Evolutionary conservation across 345 rosid genomes (phyloP), one percentile per base, ranked within the genome.

Genomic region (Salix purpurea): DNA sequence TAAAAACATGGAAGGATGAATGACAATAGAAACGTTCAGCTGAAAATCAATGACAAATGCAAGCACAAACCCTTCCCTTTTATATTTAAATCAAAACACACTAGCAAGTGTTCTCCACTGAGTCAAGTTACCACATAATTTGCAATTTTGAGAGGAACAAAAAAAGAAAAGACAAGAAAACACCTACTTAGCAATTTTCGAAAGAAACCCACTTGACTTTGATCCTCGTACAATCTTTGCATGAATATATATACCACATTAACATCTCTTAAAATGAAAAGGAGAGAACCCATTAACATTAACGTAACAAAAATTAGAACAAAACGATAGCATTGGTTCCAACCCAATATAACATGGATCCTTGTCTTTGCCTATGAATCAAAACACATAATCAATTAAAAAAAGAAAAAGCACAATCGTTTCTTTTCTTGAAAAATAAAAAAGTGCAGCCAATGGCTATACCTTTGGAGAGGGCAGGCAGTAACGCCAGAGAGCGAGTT

Each of bases 331-430:
- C 97, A 77, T 94, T 94, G 15, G 89, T 87, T 4, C 89, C 98
- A 62, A 94, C 81, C 14, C 97, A 97, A 3, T 94, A 90, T 69
- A 94, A 72, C 68, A 94, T 88, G 97, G n/a, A 88, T 91, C 87
- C 94, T 88, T 52, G 67, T 72, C 8, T 86, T 85, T 70, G 86
- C 90, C 93, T 86, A 75, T 44, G 42, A 56, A 70, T 72, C 37
- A 11, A 58, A n/a, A 26, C 26, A 19, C 7, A 14, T 1, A 14
- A 14, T 42, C 21, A 30, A 56, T 15, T 14, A 65, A 46, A 26
- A 67, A 39, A n/a, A 1, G 39, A 54, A 15, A 7, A 19, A 1
- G 13, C 7, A 32, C n/a, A 2, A 40, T 40, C 12, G 44, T 40
- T 2, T 54, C 24, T 54, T 7, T 21, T 1, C 23, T 54, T 18